phyloP scores from a whole-genome alignment of 208 protist genomes.

The Polymyxa betae region DNA sequence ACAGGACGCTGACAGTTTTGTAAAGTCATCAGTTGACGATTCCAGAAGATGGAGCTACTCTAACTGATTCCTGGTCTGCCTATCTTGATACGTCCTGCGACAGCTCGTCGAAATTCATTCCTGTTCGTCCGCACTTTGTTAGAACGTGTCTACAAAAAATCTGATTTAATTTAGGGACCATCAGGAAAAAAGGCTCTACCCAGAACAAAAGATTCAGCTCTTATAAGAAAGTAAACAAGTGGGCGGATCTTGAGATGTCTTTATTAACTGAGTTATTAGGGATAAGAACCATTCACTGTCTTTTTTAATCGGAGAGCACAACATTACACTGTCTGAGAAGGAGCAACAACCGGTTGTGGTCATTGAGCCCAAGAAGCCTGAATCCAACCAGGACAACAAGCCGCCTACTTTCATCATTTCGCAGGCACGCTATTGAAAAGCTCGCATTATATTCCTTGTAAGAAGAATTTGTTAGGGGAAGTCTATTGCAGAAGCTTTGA shows the following conservation, averaged over 20 bases:
- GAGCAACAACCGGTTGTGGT: neutral
- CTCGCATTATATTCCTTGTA: neutral
- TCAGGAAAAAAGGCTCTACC: too few relatives aligned
- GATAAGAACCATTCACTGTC: neutral
- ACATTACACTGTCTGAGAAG: neutral
- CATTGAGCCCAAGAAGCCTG: neutral
- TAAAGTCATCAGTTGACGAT: neutral
- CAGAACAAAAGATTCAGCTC: too few relatives aligned
- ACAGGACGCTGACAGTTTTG: neutral
- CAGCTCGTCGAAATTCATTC: neutral
- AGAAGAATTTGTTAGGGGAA: neutral
- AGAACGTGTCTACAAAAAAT: neutral
- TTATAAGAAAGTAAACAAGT: too few relatives aligned
- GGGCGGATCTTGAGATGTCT: neutral
- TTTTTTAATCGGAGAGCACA: neutral
- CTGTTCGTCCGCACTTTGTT: neutral
- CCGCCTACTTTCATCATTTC: neutral
- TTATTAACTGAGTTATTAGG: neutral
- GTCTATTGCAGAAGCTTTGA: neutral
- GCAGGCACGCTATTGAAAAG: neutral
- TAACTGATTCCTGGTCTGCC: neutral
- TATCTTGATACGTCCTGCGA: slow-evolving; percentile 49
- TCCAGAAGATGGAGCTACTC: neutral
- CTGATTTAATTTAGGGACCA: too few relatives aligned
- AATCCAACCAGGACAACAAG: neutral